Conservation (phyloP, 2,329 filamentous ascomycete genomes). For the Aspergillus candidus region DNA sequence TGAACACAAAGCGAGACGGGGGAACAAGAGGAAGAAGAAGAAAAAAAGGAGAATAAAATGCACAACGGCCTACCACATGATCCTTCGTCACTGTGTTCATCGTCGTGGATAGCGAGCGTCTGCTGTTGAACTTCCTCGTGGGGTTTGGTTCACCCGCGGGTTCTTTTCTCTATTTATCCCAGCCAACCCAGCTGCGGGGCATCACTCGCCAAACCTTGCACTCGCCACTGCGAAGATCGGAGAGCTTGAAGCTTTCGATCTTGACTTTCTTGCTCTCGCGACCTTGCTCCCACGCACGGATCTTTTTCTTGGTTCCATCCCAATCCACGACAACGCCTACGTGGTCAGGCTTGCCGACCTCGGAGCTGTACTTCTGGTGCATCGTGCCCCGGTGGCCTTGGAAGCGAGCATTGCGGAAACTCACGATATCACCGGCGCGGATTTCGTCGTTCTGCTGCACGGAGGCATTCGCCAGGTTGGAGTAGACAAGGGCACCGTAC, state of each 20-base stretch:
- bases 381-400: slow-evolving; percentile 92
- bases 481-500: slow-evolving; percentile 88
- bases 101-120: slow-evolving; percentile 5
- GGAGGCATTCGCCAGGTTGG: slow-evolving; percentile 89
- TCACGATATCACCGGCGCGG: slow-evolving; percentile 84
- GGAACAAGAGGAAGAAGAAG: background rate
- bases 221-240: slow-evolving; percentile 86
- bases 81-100: slow-evolving; percentile 1
- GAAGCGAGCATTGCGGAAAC: slow-evolving; percentile 86
- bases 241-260: slow-evolving; percentile 87
- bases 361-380: slow-evolving; percentile 85
- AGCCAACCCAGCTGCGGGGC: slow-evolving; percentile 85
- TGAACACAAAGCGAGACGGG: background rate
- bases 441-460: slow-evolving; percentile 91
- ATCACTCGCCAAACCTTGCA: slow-evolving; percentile 97
- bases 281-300: slow-evolving; percentile 91
- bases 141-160: background rate
- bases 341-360: slow-evolving; percentile 83
- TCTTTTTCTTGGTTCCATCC: slow-evolving; percentile 98
- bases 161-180: slow-evolving; percentile 48
- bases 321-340: slow-evolving; percentile 90
- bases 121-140: background rate
- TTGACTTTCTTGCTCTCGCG: slow-evolving; percentile 90
- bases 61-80: background rate
- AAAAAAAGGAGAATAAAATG: background rate